Evolutionary conservation across 140 eudicot species (phyloP).

Genomic region (Anethum foeniculum): DNA sequence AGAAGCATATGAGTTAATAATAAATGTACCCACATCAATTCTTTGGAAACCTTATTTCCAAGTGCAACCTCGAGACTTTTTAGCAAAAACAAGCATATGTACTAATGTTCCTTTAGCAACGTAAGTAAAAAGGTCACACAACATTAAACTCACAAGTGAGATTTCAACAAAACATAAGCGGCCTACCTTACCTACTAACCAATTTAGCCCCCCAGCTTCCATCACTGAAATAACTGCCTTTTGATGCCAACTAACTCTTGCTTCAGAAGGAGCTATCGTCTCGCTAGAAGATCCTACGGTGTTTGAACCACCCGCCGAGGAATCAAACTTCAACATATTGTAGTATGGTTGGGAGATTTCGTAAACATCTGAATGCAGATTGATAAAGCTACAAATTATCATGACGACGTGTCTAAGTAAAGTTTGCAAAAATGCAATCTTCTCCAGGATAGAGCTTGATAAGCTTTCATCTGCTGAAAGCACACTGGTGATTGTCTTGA

Average conservation of each 20-base stretch:
- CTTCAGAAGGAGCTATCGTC: constrained; percentile 45
- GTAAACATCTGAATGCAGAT: constrained; percentile 35
- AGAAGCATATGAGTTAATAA: background rate
- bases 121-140: background rate
- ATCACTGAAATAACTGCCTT: constrained; percentile 77
- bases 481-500: constrained; percentile 71
- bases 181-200: constrained; percentile 99
- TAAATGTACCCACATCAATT: background rate
- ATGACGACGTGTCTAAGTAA: constrained; percentile 73
- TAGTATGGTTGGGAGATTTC: constrained; percentile 36
- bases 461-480: constrained; percentile 65
- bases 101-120: background rate
- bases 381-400: constrained; percentile 55
- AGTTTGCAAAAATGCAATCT: constrained; percentile 51
- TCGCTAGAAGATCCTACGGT: constrained; percentile 32
- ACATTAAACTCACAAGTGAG: background rate
- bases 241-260: constrained; percentile 64
- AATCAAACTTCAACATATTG: constrained; percentile 33
- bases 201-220: constrained; percentile 99
- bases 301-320: constrained; percentile 31
- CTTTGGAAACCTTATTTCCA: background rate
- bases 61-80: background rate
- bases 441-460: constrained; percentile 43
- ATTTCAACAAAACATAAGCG: constrained; percentile 27
- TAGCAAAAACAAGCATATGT: background rate